Evolutionary conservation across 306 rosid species (phyloP).

Genomic region (Luffa acutangula): DNA sequence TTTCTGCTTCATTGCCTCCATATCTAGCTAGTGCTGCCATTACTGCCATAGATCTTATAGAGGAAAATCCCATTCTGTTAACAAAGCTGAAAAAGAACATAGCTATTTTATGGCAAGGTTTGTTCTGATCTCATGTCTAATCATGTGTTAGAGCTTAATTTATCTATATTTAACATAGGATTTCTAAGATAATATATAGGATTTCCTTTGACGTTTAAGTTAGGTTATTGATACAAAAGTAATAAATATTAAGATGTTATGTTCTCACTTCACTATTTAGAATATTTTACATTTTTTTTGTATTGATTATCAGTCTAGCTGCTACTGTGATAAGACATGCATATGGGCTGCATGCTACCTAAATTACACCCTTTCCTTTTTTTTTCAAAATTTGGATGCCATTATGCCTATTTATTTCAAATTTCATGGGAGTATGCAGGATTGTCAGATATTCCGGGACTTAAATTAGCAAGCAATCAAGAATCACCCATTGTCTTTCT

Average conservation of each 20-base stretch:
- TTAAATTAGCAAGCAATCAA: conserved; percentile 57
- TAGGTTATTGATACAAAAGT: background rate
- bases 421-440: conserved; percentile 41
- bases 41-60: conserved; percentile 73
- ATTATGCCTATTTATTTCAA: background rate
- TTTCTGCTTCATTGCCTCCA: conserved; percentile 98
- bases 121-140: conserved; percentile 12
- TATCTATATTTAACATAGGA: background rate
- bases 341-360: background rate
- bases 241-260: background rate
- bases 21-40: conserved; percentile 92
- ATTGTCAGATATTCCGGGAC: conserved; percentile 46
- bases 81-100: conserved; percentile 61
- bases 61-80: conserved; percentile 66
- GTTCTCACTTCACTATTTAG: background rate
- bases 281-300: background rate
- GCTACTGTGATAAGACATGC: background rate
- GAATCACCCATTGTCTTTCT: conserved; percentile 88
- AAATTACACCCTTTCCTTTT: background rate
- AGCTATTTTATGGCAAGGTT: conserved; percentile 60
- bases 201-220: background rate
- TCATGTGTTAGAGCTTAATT: background rate
- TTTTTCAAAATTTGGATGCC: background rate
- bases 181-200: background rate
- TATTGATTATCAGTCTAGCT: background rate